Evolutionary conservation across 257 asterid species (phyloP).

Genomic region (Penstemon eatonii): DNA sequence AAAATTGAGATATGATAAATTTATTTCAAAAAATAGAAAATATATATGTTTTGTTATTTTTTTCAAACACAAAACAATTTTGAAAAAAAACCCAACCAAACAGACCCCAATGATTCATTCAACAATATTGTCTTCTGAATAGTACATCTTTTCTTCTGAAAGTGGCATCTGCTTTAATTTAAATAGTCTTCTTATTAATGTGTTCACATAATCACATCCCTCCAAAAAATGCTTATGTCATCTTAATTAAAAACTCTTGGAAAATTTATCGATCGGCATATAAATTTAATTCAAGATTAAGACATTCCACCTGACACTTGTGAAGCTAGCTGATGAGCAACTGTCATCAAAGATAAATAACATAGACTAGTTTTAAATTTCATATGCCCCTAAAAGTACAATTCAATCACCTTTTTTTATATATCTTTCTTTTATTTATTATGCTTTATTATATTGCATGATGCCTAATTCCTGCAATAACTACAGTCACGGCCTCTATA

Average conservation of each 20-base stretch:
- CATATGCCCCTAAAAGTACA: conserved; percentile 20
- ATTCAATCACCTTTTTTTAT: neutral
- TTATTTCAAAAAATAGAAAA: too few species aligned
- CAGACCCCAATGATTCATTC: too few species aligned
- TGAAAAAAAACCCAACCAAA: too few species aligned
- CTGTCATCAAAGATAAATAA: conserved; percentile 21
- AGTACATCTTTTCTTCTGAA: neutral
- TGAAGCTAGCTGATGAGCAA: conserved; percentile 6
- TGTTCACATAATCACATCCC: conserved; percentile 9
- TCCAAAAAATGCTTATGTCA: neutral
- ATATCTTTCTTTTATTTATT: too few species aligned
- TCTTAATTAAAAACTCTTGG: neutral
- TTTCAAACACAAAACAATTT: too few species aligned
- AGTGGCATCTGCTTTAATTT: neutral
- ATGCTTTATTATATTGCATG: neutral
- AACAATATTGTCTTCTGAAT: neutral
- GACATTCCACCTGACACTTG: conserved; percentile 40
- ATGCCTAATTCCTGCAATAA: conserved; percentile 25
- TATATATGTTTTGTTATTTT: too few species aligned
- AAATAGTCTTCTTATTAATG: neutral
- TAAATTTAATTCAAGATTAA: conserved; percentile 28
- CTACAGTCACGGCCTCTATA: conserved; percentile 23
- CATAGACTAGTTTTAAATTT: conserved; percentile 2
- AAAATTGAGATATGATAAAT: too few species aligned
- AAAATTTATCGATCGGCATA: neutral